phyloP scores from a whole-genome alignment of 805 yeast genomes.

The Yarrowia bubula region DNA sequence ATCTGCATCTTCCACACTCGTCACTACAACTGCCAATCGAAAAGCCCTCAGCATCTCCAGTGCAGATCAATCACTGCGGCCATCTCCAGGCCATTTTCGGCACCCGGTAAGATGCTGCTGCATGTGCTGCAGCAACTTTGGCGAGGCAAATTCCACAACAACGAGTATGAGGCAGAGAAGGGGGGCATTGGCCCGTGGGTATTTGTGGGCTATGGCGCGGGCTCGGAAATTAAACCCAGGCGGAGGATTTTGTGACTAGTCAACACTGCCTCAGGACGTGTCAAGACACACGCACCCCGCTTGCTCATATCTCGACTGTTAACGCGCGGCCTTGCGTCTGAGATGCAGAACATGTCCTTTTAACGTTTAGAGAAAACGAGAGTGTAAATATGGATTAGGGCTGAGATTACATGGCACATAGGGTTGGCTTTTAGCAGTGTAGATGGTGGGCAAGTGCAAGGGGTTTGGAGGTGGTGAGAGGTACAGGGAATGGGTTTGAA shows the following conservation, averaged over 20 bases:
- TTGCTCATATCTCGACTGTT: slow-evolving; percentile 19
- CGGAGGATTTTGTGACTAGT: too few relatives aligned
- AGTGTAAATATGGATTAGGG: slow-evolving; percentile 18
- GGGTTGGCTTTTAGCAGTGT: not conserved
- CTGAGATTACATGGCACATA: not conserved
- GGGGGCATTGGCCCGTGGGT: too few relatives aligned
- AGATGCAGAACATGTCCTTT: too few relatives aligned
- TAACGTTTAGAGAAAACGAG: not conserved
- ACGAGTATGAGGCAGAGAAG: too few relatives aligned
- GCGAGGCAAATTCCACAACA: slow-evolving; percentile 8
- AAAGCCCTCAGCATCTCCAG: not conserved
- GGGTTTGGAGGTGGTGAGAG: too few relatives aligned
- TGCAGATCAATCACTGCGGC: not conserved
- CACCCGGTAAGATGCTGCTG: slow-evolving; percentile 3
- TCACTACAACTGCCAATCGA: not conserved
- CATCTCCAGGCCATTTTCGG: slow-evolving; percentile 10
- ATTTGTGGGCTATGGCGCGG: too few relatives aligned
- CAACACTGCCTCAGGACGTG: not conserved
- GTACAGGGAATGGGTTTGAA: too few relatives aligned
- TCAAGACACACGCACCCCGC: not conserved
- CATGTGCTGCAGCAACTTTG: not conserved
- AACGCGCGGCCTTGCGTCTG: not conserved
- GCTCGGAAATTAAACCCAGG: too few relatives aligned
- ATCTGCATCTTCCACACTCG: not conserved
- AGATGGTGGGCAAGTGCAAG: too few relatives aligned